phyloP scores from a whole-genome alignment of 2,329 filamentous ascomycete genomes.

The Curvularia lunata region DNA sequence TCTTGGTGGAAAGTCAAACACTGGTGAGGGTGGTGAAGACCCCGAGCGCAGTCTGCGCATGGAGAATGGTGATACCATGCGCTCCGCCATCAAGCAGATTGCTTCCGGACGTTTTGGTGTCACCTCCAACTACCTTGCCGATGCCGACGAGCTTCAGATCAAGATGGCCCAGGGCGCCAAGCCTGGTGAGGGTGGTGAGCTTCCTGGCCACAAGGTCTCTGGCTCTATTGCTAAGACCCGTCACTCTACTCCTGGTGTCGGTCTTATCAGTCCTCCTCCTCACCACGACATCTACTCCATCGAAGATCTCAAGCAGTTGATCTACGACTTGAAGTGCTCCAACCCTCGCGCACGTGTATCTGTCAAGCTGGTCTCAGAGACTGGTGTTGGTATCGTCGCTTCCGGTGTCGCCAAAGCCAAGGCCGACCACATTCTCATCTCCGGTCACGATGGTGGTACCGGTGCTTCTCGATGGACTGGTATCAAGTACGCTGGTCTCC shows the following conservation, averaged over 20 bases:
- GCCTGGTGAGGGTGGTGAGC: slow-evolving; percentile 95
- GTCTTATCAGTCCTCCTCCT: slow-evolving; percentile 92
- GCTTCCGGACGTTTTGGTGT: slow-evolving; percentile 96
- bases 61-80: slow-evolving; percentile 94
- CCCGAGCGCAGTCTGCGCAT: slow-evolving; percentile 85
- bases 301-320: slow-evolving; percentile 95
- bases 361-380: slow-evolving; percentile 97
- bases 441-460: slow-evolving; percentile 94
- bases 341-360: slow-evolving; percentile 91
- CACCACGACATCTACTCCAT: slow-evolving; percentile 99
- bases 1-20: slow-evolving; percentile 95
- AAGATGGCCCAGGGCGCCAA: slow-evolving; percentile 99
- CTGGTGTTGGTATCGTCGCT: slow-evolving; percentile 95
- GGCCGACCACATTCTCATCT: slow-evolving; percentile 95
- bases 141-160: slow-evolving; percentile 96
- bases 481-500: slow-evolving; percentile 97
- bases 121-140: slow-evolving; percentile 90
- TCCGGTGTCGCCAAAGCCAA: slow-evolving; percentile 98
- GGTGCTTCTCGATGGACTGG: slow-evolving; percentile 97
- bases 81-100: slow-evolving; percentile 96
- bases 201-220: slow-evolving; percentile 96
- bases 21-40: slow-evolving; percentile 95
- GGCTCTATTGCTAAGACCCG: slow-evolving; percentile 91
- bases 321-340: slow-evolving; percentile 96
- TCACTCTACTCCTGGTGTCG: slow-evolving; percentile 95